Evolutionary conservation across 352 stramenopile genomes (phyloP).

Genomic region (Phytophthora meadii): DNA sequence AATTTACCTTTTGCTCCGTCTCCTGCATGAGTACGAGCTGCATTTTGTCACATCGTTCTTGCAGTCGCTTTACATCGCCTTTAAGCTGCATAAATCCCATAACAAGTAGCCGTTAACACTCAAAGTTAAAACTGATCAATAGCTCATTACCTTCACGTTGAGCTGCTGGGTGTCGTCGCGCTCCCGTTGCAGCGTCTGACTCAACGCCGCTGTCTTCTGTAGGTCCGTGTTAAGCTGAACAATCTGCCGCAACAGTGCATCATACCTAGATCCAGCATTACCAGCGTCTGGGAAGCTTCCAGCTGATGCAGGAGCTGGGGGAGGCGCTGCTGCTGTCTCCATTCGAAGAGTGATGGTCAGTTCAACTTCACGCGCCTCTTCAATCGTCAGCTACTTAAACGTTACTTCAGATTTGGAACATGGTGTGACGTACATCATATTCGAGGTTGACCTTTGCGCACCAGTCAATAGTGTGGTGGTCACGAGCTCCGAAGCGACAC

Average conservation of each 20-base stretch:
- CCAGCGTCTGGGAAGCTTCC: constrained; percentile 11
- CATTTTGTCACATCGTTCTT: constrained; percentile 85
- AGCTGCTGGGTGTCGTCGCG: constrained; percentile 69
- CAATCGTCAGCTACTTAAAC: constrained; percentile 3
- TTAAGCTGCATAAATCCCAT: constrained; percentile 45
- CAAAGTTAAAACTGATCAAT: not conserved
- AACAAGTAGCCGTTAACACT: not conserved
- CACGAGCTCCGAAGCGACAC: constrained; percentile 44
- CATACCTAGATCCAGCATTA: constrained; percentile 51
- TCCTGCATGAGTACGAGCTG: constrained; percentile 82
- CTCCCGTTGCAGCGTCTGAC: constrained; percentile 80
- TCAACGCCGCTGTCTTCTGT: constrained; percentile 84
- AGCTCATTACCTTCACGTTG: constrained; percentile 54
- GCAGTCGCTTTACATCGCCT: constrained; percentile 65
- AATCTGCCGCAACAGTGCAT: constrained; percentile 81
- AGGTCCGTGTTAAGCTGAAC: constrained; percentile 86
- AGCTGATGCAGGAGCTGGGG: constrained; percentile 3
- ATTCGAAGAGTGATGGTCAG: constrained; percentile 32
- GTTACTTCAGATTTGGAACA: constrained; percentile 12
- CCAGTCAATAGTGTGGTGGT: constrained; percentile 50
- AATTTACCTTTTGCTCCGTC: constrained; percentile 75
- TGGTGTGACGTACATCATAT: constrained; percentile 19
- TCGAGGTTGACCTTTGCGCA: constrained; percentile 36
- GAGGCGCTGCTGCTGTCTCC: constrained; percentile 11
- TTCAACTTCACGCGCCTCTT: constrained; percentile 38